These are phyloP conservation scores for Pythium sp. DNA, from an alignment of 352 stramenopile genomes.

Conservation along the genomic window DNA sequence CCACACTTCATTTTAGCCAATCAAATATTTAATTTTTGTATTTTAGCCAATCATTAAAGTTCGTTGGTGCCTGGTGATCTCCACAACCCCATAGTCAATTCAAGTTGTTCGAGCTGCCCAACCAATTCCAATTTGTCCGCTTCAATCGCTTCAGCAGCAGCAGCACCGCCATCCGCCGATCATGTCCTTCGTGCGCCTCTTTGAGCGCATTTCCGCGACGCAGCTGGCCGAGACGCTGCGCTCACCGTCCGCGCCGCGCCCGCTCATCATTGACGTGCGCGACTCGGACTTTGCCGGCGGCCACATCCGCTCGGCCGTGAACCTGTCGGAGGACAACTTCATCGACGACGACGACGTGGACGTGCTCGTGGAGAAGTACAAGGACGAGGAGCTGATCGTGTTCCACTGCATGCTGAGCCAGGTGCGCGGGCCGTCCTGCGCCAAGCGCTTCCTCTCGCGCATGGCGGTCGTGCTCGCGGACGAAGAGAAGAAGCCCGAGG, in stretches of 20 bases:
- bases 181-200: slow-evolving; percentile 23
- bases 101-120: no score
- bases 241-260: slow-evolving; percentile 26
- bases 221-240: slow-evolving; percentile 61
- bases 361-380: slow-evolving; percentile 61
- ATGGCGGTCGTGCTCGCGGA: slow-evolving; percentile 50
- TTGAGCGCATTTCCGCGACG: slow-evolving; percentile 40
- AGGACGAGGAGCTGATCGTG: slow-evolving; percentile 61
- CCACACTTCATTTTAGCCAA: neutral
- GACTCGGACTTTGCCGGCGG: slow-evolving; percentile 70
- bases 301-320: slow-evolving; percentile 75
- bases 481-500: slow-evolving; percentile 39
- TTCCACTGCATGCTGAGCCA: slow-evolving; percentile 90
- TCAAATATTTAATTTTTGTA: neutral
- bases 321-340: slow-evolving; percentile 78
- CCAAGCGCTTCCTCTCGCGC: slow-evolving; percentile 67
- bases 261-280: slow-evolving; percentile 74
- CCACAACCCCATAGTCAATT: no score
- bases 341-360: slow-evolving; percentile 82
- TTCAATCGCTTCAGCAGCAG: neutral
- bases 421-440: slow-evolving; percentile 76
- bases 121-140: neutral
- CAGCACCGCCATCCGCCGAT: neutral
- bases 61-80: neutral
- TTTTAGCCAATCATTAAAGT: neutral